phyloP scores from a whole-genome alignment of 345 rosid genomes.

The Stellera chamaejasme region DNA sequence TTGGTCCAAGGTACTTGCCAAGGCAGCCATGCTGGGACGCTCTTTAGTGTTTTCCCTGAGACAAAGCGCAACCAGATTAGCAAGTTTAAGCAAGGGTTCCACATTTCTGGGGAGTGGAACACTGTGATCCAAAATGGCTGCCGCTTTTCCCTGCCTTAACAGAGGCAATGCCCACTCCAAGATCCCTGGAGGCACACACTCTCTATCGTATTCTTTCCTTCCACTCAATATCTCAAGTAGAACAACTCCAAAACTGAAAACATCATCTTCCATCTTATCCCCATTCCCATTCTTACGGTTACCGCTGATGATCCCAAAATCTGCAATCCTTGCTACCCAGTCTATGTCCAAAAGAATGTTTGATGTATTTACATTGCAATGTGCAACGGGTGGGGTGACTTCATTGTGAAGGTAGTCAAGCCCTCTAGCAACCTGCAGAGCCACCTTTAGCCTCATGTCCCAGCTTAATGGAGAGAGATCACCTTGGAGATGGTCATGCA shows the following conservation, averaged over 20 bases:
- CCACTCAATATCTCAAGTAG: constrained; percentile 83
- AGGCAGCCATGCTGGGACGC: constrained; percentile 49
- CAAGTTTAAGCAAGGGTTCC: constrained; percentile 76
- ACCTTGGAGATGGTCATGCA: constrained; percentile 82
- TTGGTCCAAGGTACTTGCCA: constrained; percentile 58
- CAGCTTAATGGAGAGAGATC: constrained; percentile 68
- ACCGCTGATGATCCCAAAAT: constrained; percentile 58
- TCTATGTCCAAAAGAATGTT: constrained; percentile 79
- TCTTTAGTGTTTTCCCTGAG: constrained; percentile 51
- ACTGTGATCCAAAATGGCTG: constrained; percentile 57
- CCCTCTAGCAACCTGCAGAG: constrained; percentile 77
- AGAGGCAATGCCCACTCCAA: constrained; percentile 75
- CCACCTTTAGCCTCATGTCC: constrained; percentile 62
- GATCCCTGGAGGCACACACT: constrained; percentile 47
- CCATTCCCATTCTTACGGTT: constrained; percentile 45
- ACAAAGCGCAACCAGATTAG: constrained; percentile 68
- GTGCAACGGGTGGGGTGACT: constrained; percentile 55
- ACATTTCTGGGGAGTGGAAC: constrained; percentile 67
- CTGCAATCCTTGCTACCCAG: constrained; percentile 78
- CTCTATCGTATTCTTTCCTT: constrained; percentile 66
- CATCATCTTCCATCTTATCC: constrained; percentile 47
- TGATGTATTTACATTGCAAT: constrained; percentile 62
- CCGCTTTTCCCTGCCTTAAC: constrained; percentile 61
- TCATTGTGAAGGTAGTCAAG: constrained; percentile 81
- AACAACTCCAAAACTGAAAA: constrained; percentile 61